phyloP scores from a whole-genome alignment of 1,139 yeast genomes.

The Yamadazyma epiphylla region DNA sequence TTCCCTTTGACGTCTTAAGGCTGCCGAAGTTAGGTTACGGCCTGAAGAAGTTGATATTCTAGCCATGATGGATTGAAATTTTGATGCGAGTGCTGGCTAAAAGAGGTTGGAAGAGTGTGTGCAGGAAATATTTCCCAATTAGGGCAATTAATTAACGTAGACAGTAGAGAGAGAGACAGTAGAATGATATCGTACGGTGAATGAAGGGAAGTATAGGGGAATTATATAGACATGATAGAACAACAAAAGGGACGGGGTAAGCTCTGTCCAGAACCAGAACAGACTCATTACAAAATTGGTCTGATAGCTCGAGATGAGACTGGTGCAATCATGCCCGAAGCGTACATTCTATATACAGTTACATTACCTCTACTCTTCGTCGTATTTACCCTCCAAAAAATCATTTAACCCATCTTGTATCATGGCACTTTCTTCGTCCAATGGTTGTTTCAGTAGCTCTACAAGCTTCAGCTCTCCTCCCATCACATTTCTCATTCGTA shows the following conservation, averaged over 20 bases:
- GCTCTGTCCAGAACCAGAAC: no score
- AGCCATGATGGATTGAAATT: constrained; percentile 11
- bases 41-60: constrained; percentile 14
- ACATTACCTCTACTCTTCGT: constrained; percentile 6
- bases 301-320: no score
- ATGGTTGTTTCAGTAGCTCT: constrained; percentile 45
- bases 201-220: no score
- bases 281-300: no score
- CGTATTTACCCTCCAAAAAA: constrained; percentile 41
- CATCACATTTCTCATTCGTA: constrained; percentile 57
- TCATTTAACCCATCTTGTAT: constrained; percentile 52
- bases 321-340: no score
- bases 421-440: constrained; percentile 63
- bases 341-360: constrained; percentile 1
- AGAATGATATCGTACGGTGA: no score
- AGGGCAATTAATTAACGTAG: neutral
- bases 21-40: constrained; percentile 5
- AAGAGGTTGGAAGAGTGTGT: no score
- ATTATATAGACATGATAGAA: no score
- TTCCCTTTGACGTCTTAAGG: constrained; percentile 16
- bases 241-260: no score
- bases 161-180: no score
- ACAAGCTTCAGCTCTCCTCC: constrained; percentile 66
- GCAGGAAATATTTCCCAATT: no score
- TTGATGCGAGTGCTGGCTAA: no score